Evolutionary conservation across 805 yeast species (phyloP).

Genomic region (Wickerhamia fluorescens): DNA sequence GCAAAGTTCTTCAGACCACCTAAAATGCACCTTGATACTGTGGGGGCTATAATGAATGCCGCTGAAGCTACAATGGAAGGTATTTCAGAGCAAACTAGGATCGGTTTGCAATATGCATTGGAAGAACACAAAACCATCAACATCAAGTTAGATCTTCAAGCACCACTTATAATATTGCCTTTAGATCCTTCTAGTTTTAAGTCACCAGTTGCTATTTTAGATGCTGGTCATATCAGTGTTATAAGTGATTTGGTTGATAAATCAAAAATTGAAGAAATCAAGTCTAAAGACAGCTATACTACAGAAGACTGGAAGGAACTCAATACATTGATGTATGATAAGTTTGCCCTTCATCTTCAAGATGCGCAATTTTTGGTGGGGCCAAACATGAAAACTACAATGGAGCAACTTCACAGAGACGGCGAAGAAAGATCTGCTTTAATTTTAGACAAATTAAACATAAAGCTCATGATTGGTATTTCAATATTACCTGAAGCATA

Average conservation of each 20-base stretch:
- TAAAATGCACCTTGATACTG: conserved; percentile 74
- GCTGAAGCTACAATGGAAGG: conserved; percentile 95
- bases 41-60: conserved; percentile 85
- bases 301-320: conserved; percentile 69
- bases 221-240: conserved; percentile 92
- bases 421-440: conserved; percentile 42
- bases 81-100: conserved; percentile 77
- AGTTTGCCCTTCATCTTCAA: conserved; percentile 65
- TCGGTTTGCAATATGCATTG: conserved; percentile 88
- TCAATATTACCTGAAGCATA: conserved; percentile 81
- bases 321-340: conserved; percentile 82
- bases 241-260: conserved; percentile 73
- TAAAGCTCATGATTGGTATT: conserved; percentile 68
- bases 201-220: conserved; percentile 85
- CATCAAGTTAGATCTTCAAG: conserved; percentile 81
- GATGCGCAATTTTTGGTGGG: conserved; percentile 90
- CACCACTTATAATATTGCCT: conserved; percentile 86
- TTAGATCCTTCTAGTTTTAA: conserved; percentile 70
- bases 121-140: conserved; percentile 91
- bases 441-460: conserved; percentile 68
- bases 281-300: conserved; percentile 50
- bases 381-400: conserved; percentile 67
- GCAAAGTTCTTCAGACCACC: conserved; percentile 81
- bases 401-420: conserved; percentile 55
- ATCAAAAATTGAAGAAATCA: conserved; percentile 59